Evolutionary conservation across 768 basidiomycete species (phyloP).

Genomic region (Pleurotus tuber-regium): DNA sequence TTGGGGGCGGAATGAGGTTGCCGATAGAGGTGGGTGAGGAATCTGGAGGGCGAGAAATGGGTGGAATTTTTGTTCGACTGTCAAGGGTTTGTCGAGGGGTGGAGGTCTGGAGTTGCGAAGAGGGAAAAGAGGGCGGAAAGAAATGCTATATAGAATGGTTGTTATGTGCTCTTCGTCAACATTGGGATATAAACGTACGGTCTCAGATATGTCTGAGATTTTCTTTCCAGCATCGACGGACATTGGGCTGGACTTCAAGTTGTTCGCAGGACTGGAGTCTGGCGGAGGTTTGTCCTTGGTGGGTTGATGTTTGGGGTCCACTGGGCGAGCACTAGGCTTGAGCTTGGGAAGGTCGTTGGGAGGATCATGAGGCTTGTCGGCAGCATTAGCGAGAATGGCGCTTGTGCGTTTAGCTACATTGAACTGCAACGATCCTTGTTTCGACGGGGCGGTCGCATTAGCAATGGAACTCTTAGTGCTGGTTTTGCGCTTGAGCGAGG

Average conservation of each 20-base stretch:
- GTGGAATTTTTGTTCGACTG: conserved; percentile 39
- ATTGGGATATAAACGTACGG: too few relatives aligned
- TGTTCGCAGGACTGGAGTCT: neutral
- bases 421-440: conserved; percentile 5
- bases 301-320: too few relatives aligned
- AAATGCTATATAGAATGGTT: too few relatives aligned
- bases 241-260: neutral
- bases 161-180: too few relatives aligned
- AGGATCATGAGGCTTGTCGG: neutral
- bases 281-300: neutral
- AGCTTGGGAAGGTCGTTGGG: neutral
- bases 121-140: conserved; percentile 55
- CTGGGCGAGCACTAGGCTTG: too few relatives aligned
- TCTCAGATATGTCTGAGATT: conserved; percentile 25
- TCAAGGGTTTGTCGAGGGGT: conserved; percentile 37
- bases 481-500: neutral
- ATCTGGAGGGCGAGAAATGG: conserved; percentile 31
- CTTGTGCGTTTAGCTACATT: conserved; percentile 4
- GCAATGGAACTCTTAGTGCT: neutral
- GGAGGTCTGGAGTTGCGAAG: conserved; percentile 49
- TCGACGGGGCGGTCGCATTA: neutral
- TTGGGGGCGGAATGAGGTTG: neutral
- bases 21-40: conserved; percentile 22
- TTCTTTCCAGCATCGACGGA: neutral
- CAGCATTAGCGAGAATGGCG: neutral